Conservation (phyloP, 805 yeast genomes). For the Candida stauntonica region DNA sequence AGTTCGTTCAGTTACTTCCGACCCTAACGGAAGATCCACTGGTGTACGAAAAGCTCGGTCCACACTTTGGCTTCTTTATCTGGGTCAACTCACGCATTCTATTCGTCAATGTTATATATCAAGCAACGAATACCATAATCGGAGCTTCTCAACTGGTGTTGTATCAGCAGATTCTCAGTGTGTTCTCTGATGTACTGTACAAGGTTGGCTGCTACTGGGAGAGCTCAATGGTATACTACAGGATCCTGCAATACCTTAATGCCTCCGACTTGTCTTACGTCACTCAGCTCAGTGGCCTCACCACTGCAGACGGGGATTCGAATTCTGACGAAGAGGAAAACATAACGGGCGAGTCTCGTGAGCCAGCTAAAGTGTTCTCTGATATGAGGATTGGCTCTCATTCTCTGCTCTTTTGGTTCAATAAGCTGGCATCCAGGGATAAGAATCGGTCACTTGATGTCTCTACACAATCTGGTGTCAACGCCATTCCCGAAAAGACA, state of each 20-base stretch:
- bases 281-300: constrained; percentile 8
- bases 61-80: constrained; percentile 30
- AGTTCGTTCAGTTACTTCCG: constrained; percentile 14
- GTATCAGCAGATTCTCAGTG: constrained; percentile 13
- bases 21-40: constrained; percentile 10
- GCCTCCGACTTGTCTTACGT: constrained; percentile 24
- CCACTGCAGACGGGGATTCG: constrained; percentile 18
- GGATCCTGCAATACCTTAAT: constrained; percentile 26
- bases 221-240: constrained; percentile 27
- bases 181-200: constrained; percentile 18
- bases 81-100: constrained; percentile 33
- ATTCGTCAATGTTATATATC: constrained; percentile 27
- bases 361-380: constrained; percentile 34
- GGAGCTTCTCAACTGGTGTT: constrained; percentile 5
- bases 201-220: constrained; percentile 28
- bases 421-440: constrained; percentile 21
- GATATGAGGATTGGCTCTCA: constrained; percentile 32
- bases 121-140: constrained; percentile 8
- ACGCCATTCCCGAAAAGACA: too few species aligned
- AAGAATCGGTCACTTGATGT: too few species aligned
- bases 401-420: constrained; percentile 28
- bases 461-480: too few species aligned
- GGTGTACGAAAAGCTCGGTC: constrained; percentile 27
- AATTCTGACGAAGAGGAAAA: constrained; percentile 24
- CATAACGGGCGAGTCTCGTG: constrained; percentile 25